Evolutionary conservation across 1,284 basidiomycete genomes (phyloP).

Genomic region (Ustilago hordei): DNA sequence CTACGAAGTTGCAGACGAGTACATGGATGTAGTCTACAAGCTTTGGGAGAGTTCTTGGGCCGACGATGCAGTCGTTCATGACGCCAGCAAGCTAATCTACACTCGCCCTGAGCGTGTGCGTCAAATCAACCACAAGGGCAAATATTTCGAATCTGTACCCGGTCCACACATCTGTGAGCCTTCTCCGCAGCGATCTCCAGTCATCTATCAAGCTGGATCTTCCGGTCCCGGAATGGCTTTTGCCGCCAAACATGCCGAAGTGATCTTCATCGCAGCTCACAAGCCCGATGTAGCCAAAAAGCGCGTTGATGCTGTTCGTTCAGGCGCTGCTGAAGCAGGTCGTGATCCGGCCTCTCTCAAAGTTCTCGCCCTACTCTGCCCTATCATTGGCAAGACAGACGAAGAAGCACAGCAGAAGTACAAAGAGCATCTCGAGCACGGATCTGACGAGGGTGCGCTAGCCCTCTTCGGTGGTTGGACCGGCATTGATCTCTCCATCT

Average conservation of each 20-base stretch:
- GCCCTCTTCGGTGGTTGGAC: conserved; percentile 69
- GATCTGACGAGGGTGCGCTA: conserved; percentile 64
- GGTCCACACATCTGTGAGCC: conserved; percentile 69
- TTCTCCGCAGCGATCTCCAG: conserved; percentile 66
- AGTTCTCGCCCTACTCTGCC: conserved; percentile 63
- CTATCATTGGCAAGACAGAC: conserved; percentile 65
- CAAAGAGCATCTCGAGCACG: conserved; percentile 56
- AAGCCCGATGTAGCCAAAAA: conserved; percentile 60
- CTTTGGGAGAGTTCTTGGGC: conserved; percentile 70
- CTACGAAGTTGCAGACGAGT: conserved; percentile 63
- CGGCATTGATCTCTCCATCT: conserved; percentile 59
- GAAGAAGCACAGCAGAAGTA: conserved; percentile 66
- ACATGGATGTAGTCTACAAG: conserved; percentile 69
- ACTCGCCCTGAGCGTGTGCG: conserved; percentile 63
- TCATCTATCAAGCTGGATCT: conserved; percentile 69
- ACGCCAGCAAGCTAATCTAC: conserved; percentile 48
- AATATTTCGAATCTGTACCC: conserved; percentile 64
- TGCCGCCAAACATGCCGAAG: conserved; percentile 69
- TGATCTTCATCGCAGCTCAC: conserved; percentile 69
- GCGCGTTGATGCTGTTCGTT: conserved; percentile 59
- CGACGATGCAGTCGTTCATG: conserved; percentile 66
- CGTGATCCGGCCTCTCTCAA: conserved; percentile 65
- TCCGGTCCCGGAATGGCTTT: conserved; percentile 67
- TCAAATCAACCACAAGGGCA: conserved; percentile 67
- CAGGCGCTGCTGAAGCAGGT: conserved; percentile 53